These are phyloP conservation scores for Aspergillus ellipticus DNA, from an alignment of 495 filamentous ascomycete species.

Conservation along the genomic window DNA sequence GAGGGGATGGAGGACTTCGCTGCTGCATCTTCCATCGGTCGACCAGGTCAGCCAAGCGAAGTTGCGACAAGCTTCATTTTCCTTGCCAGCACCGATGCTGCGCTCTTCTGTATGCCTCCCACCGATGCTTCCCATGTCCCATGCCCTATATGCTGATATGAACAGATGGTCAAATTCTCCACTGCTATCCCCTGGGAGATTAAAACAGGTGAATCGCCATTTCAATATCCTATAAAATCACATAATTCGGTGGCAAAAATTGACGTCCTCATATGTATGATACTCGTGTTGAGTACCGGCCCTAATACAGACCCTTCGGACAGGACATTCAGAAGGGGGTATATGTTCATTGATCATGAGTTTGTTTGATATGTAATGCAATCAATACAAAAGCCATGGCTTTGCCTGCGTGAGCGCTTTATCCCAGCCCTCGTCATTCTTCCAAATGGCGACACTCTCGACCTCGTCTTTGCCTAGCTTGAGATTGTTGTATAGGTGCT, in stretches of 20 bases:
- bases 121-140: no score
- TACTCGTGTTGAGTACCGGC: background rate
- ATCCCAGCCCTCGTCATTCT: conserved; percentile 46
- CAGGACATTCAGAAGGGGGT: background rate
- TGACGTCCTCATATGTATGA: no score
- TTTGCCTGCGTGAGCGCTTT: conserved; percentile 34
- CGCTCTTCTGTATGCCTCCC: conserved; percentile 44
- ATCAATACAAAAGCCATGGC: conserved; percentile 39
- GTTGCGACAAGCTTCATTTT: conserved; percentile 62
- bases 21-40: conserved; percentile 36
- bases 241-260: background rate
- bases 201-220: conserved; percentile 4
- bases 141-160: conserved; percentile 3
- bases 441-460: conserved; percentile 42
- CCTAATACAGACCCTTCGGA: background rate
- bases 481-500: conserved; percentile 47
- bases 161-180: conserved; percentile 50
- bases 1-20: conserved; percentile 52
- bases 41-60: conserved; percentile 59
- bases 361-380: background rate
- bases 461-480: conserved; percentile 42
- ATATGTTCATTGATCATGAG: conserved; percentile 8
- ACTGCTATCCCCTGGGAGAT: conserved; percentile 45
- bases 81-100: conserved; percentile 51
- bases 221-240: background rate